phyloP scores from a whole-genome alignment of 1,139 yeast genomes.

The Blastobotrys elegans region DNA sequence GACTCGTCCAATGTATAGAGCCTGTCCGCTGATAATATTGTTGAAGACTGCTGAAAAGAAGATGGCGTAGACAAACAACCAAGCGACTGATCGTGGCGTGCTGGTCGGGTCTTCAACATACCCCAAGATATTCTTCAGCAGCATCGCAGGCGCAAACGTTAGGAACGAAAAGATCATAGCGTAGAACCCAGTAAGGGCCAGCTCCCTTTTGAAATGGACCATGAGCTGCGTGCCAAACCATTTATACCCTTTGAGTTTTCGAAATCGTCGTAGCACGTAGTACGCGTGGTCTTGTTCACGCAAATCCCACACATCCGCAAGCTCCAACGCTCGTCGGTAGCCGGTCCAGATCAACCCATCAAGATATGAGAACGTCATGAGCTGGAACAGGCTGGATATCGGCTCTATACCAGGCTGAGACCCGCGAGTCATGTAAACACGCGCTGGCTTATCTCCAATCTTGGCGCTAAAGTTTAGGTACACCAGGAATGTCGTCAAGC shows the following conservation, averaged over 20 bases:
- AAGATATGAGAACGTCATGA: slow-evolving; percentile 72
- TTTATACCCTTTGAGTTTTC: slow-evolving; percentile 36
- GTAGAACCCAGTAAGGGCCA: slow-evolving; percentile 68
- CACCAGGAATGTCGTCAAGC: slow-evolving; percentile 42
- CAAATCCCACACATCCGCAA: slow-evolving; percentile 80
- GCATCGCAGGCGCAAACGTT: slow-evolving; percentile 71
- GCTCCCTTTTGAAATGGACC: slow-evolving; percentile 54
- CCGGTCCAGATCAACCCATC: slow-evolving; percentile 66
- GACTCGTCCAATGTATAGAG: slow-evolving; percentile 87
- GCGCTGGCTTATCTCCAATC: slow-evolving; percentile 46
- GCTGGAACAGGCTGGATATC: slow-evolving; percentile 52
- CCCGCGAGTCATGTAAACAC: slow-evolving; percentile 37
- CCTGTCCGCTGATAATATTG: slow-evolving; percentile 67
- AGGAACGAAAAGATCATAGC: slow-evolving; percentile 62
- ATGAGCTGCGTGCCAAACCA: slow-evolving; percentile 55
- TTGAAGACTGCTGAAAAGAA: slow-evolving; percentile 60
- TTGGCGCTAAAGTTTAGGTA: slow-evolving; percentile 54
- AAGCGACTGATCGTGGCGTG: slow-evolving; percentile 66
- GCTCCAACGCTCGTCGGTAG: slow-evolving; percentile 48
- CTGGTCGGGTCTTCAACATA: slow-evolving; percentile 70
- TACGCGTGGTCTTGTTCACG: slow-evolving; percentile 77
- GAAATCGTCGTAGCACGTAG: slow-evolving; percentile 55
- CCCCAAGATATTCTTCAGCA: slow-evolving; percentile 72
- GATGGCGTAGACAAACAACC: slow-evolving; percentile 80
- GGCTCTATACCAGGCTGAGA: slow-evolving; percentile 72